Evolutionary conservation across 2,329 filamentous ascomycete species (phyloP), one percentile per base, ranked within the genome.

Genomic region (Aspergillus amoenus): DNA sequence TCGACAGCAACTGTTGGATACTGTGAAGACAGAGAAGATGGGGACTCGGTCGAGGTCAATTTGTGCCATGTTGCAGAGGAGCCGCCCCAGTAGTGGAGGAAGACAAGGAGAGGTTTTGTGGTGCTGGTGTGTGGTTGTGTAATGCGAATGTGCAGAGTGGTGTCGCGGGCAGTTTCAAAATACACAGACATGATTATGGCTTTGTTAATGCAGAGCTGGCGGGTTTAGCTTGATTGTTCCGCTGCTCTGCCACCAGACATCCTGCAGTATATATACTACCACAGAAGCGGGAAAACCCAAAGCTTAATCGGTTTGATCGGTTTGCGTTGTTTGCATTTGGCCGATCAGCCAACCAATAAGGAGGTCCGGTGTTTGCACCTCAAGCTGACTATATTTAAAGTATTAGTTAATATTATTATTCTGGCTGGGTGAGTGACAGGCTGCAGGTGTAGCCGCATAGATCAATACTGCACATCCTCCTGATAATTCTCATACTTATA

Each of bases 401-500:
- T n/a, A n/a, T n/a, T n/a, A n/a, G n/a, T n/a, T n/a, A 24, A 24
- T 24, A 24, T 7, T 24, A 24, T 24, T 24, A 24, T n/a, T n/a
- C n/a, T n/a, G n/a, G n/a, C n/a, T n/a, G n/a, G 7, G 24, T 24
- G 24, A 24, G 7, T 24, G 5, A 24, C 24, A 24, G 24, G 24
- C 24, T 24, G n/a, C n/a, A n/a, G n/a, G n/a, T n/a, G n/a, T n/a
- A n/a, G n/a, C n/a, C n/a, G n/a, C n/a, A n/a, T n/a, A n/a, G n/a
- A n/a, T n/a, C n/a, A n/a, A n/a, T n/a, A n/a, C n/a, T n/a, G n/a
- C n/a, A n/a, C n/a, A n/a, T n/a, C n/a, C n/a, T n/a, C 18, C 18
- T 18, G 12, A 62, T 87, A 88, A 1, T 84, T 80, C 62, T 83
- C 77, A 62, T 88, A 88, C 72, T 84, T 86, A 66, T 87, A 88